These are phyloP conservation scores for Podaxis carcinomalis DNA, from an alignment of 768 basidiomycete genomes.

Conservation along the genomic window DNA sequence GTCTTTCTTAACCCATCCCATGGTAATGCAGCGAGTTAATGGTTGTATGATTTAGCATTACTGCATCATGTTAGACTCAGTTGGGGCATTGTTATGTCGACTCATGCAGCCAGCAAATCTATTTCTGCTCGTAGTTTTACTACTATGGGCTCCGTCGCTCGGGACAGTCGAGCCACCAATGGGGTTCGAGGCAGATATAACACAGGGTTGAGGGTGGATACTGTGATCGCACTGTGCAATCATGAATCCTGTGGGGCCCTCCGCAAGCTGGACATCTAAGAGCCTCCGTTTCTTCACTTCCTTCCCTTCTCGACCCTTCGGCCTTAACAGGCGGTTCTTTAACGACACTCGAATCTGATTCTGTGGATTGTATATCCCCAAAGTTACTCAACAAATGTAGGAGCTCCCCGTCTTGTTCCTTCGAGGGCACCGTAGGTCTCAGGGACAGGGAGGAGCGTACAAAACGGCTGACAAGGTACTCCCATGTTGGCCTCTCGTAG, in stretches of 20 bases:
- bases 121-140: no score
- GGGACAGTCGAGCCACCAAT: conserved; percentile 10
- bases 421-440: neutral
- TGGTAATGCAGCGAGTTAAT: no score
- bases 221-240: neutral
- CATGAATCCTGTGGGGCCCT: neutral
- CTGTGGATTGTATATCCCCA: neutral
- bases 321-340: neutral
- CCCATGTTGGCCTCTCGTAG: neutral
- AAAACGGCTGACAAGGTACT: conserved; percentile 5
- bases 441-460: neutral
- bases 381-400: neutral
- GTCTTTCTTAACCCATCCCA: no score
- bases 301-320: neutral
- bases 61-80: no score
- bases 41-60: no score
- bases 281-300: neutral
- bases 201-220: conserved; percentile 4
- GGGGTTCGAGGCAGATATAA: conserved; percentile 9
- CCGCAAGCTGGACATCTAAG: neutral
- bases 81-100: no score
- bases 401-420: neutral
- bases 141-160: neutral
- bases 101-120: no score
- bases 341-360: neutral